Evolutionary conservation across 768 basidiomycete genomes (phyloP).

Genomic region (Phallus indusiatus): DNA sequence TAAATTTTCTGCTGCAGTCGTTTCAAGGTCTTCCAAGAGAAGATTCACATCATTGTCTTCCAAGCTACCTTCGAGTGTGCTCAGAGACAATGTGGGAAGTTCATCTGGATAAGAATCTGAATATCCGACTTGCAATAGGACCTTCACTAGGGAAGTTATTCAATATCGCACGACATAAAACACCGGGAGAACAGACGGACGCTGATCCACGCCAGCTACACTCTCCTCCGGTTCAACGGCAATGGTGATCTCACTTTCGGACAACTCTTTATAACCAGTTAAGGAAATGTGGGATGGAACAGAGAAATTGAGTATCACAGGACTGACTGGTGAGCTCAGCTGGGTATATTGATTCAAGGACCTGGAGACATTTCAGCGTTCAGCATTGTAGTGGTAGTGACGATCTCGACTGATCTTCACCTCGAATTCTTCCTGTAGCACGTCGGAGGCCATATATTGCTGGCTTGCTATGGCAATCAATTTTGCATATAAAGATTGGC

Average conservation of each 20-base stretch:
- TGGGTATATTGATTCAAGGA: constrained; percentile 93
- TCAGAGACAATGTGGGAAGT: constrained; percentile 63
- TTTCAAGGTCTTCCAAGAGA: constrained; percentile 48
- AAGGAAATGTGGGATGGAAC: constrained; percentile 29
- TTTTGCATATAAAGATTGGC: too few species aligned
- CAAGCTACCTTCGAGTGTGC: constrained; percentile 54
- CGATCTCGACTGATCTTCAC: constrained; percentile 30
- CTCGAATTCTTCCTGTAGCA: constrained; percentile 85
- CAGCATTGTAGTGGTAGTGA: background rate
- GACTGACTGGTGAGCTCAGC: constrained; percentile 85
- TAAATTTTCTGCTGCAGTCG: constrained; percentile 69
- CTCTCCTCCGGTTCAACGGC: constrained; percentile 81
- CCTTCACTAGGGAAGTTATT: constrained; percentile 44
- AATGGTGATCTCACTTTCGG: constrained; percentile 73
- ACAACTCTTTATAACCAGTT: constrained; percentile 63
- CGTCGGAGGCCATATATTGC: constrained; percentile 6
- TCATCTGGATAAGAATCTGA: constrained; percentile 76
- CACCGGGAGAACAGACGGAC: constrained; percentile 28
- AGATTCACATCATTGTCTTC: constrained; percentile 45
- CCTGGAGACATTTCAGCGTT: constrained; percentile 34
- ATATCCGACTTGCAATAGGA: constrained; percentile 69
- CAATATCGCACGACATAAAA: constrained; percentile 8
- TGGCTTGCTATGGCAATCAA: too few species aligned
- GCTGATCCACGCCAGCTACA: constrained; percentile 47
- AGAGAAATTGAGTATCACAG: constrained; percentile 10